A percentile compares a stretch with the other conserved stretches of the same genome.
Evolutionary conservation across 768 basidiomycete species (phyloP).

Genomic region (Kwoniella europaea): DNA sequence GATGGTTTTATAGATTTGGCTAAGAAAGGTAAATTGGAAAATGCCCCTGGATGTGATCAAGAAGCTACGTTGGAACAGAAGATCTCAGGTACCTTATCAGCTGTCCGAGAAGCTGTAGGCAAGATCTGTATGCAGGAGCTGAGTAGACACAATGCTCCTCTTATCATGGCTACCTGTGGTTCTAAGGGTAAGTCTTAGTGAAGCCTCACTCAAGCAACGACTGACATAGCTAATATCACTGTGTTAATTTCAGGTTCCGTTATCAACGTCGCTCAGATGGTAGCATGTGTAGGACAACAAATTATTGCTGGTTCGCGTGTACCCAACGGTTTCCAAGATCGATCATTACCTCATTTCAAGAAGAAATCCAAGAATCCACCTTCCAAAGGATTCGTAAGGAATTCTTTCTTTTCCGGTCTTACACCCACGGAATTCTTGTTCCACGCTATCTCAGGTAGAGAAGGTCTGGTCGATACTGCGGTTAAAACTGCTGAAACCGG

Average conservation of each 20-base stretch:
- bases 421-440: conserved; percentile 95
- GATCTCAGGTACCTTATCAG: conserved; percentile 89
- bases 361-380: conserved; percentile 96
- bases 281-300: conserved; percentile 99
- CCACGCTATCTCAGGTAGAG: conserved; percentile 97
- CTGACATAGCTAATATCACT: conserved; percentile 39
- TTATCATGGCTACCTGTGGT: conserved; percentile 99
- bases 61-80: conserved; percentile 96
- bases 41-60: conserved; percentile 96
- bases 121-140: conserved; percentile 98
- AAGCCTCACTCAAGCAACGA: not conserved
- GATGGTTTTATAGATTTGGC: conserved; percentile 84
- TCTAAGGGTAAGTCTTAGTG: conserved; percentile 75
- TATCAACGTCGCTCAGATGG: conserved; percentile 99
- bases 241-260: conserved; percentile 72
- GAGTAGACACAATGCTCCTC: conserved; percentile 93
- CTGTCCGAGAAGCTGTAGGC: conserved; percentile 93
- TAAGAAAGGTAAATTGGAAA: conserved; percentile 88
- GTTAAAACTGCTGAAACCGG: conserved; percentile 99
- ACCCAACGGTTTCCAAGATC: conserved; percentile 97
- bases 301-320: conserved; percentile 98
- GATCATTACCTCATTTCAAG: conserved; percentile 96
- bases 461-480: conserved; percentile 97
- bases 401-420: conserved; percentile 93
- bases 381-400: conserved; percentile 96